These are phyloP conservation scores for Betula pendula DNA, from an alignment of 306 rosid species.

Conservation along the genomic window DNA sequence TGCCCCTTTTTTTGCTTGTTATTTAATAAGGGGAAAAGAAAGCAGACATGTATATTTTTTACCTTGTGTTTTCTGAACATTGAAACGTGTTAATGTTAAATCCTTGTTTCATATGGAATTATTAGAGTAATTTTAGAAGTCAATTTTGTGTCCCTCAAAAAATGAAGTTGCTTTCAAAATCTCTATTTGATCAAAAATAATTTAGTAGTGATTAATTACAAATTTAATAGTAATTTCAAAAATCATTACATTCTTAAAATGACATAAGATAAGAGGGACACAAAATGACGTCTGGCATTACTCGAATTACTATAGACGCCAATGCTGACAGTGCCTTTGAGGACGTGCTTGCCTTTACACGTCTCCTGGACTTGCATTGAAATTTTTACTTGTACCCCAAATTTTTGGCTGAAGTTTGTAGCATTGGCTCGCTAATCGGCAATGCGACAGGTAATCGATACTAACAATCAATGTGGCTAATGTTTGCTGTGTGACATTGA, in stretches of 20 bases:
- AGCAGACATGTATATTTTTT: slow-evolving; percentile 57
- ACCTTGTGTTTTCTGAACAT: slow-evolving; percentile 34
- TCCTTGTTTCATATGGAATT: slow-evolving; percentile 20
- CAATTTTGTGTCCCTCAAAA: too few species aligned
- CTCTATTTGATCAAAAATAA: too few species aligned
- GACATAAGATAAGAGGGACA: too few species aligned
- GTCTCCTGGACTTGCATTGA: not conserved
- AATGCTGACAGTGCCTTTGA: not conserved
- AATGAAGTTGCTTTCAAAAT: too few species aligned
- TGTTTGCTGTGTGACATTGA: too few species aligned
- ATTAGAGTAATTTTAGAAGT: too few species aligned
- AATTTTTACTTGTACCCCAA: not conserved
- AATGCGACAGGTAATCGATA: not conserved
- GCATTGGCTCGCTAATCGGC: not conserved
- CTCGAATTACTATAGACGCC: too few species aligned
- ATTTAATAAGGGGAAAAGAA: slow-evolving; percentile 60
- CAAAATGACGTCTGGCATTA: too few species aligned
- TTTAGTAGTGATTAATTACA: too few species aligned
- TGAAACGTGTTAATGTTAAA: slow-evolving; percentile 40
- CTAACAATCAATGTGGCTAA: not conserved
- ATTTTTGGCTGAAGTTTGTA: not conserved
- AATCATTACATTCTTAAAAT: too few species aligned
- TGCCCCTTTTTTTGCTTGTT: slow-evolving; percentile 36
- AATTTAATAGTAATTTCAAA: too few species aligned
- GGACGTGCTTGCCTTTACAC: not conserved